Conservation (phyloP, 768 basidiomycete genomes). For the Botryobasidium botryosum region DNA sequence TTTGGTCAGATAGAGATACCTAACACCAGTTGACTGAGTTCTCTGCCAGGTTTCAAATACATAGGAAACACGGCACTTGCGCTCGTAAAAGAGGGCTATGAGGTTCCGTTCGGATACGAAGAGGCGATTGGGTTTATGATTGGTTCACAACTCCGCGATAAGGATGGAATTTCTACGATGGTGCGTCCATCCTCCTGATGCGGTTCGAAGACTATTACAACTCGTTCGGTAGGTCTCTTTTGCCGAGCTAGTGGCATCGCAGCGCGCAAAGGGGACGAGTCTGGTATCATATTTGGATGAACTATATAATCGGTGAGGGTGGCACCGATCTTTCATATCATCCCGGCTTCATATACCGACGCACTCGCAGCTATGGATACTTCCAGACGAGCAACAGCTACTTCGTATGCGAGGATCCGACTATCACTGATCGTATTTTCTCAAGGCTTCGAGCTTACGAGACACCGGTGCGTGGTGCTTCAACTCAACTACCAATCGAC, state of each 20-base stretch:
- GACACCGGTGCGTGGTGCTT: too few relatives aligned
- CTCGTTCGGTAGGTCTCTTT: slow-evolving; percentile 35
- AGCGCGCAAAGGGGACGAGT: slow-evolving; percentile 35
- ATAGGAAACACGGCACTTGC: slow-evolving; percentile 69
- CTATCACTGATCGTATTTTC: slow-evolving; percentile 55
- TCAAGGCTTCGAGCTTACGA: slow-evolving; percentile 41
- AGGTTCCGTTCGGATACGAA: slow-evolving; percentile 72
- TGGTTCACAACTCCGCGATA: slow-evolving; percentile 61
- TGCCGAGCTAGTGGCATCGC: slow-evolving; percentile 41
- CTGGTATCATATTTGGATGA: slow-evolving; percentile 39
- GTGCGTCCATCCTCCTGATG: slow-evolving; percentile 24
- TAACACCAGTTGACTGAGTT: neutral
- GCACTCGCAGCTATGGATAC: neutral
- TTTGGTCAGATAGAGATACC: neutral
- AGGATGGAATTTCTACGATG: slow-evolving; percentile 73
- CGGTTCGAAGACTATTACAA: neutral
- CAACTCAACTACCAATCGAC: too few relatives aligned
- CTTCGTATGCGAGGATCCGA: slow-evolving; percentile 47
- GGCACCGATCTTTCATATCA: slow-evolving; percentile 4
- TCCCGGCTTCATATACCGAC: slow-evolving; percentile 17
- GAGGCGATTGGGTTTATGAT: slow-evolving; percentile 91
- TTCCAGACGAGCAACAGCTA: slow-evolving; percentile 64
- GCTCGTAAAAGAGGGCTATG: slow-evolving; percentile 46
- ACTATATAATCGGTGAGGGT: slow-evolving; percentile 16
- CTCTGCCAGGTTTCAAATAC: slow-evolving; percentile 59